Conservation (phyloP, 305 asterid genomes). For the Fraxinus angustifolia region DNA sequence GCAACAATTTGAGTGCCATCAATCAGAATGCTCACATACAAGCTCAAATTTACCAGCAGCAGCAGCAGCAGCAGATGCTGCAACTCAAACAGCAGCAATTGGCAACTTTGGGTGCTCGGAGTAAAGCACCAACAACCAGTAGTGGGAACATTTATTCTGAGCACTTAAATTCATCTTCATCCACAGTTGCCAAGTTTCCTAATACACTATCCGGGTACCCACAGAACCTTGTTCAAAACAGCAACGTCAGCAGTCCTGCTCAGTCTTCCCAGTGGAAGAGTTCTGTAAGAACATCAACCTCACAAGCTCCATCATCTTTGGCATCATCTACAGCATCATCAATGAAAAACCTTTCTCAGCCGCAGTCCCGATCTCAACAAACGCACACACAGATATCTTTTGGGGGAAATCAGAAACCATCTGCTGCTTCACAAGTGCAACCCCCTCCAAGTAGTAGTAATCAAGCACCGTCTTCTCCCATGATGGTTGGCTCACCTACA, state of each 20-base stretch:
- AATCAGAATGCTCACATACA: constrained; percentile 48
- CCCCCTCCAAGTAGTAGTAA: constrained; percentile 31
- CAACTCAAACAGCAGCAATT: constrained; percentile 48
- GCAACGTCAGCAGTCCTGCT: constrained; percentile 44
- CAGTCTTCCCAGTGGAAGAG: constrained; percentile 81
- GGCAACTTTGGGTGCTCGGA: constrained; percentile 34
- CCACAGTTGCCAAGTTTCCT: constrained; percentile 52
- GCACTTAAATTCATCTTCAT: constrained; percentile 51
- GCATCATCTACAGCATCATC: constrained; percentile 48
- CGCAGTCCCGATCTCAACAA: constrained; percentile 54
- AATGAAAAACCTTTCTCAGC: constrained; percentile 60
- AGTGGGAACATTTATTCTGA: constrained; percentile 62
- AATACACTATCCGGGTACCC: constrained; percentile 53
- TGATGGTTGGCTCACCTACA: constrained; percentile 87
- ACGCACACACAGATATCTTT: constrained; percentile 78
- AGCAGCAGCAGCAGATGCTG: constrained; percentile 29
- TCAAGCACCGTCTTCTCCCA: constrained; percentile 63
- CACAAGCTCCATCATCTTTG: constrained; percentile 59
- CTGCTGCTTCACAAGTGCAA: constrained; percentile 46
- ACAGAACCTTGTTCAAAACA: constrained; percentile 60
- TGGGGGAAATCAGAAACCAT: constrained; percentile 66
- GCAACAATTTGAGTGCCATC: constrained; percentile 30
- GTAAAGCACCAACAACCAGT: constrained; percentile 41
- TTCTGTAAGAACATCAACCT: constrained; percentile 38
- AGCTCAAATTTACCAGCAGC: constrained; percentile 34